Percentiles rank a stretch among this genome's conserved stretches.
These are phyloP conservation scores for Aureobasidium vineae DNA, from an alignment of 2,329 filamentous ascomycete species.

Conservation along the genomic window DNA sequence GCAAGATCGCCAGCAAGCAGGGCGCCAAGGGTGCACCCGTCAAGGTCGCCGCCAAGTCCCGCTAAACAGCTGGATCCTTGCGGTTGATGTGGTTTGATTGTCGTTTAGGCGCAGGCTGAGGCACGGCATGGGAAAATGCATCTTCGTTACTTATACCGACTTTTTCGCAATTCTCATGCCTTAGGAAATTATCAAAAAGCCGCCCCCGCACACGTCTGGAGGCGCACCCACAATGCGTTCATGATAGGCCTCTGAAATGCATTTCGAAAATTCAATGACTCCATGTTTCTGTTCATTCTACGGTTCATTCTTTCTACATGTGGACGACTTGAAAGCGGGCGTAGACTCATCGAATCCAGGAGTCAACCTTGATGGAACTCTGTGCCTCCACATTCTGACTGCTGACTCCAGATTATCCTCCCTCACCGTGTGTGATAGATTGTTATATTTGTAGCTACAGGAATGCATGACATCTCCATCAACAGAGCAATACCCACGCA, in stretches of 20 bases:
- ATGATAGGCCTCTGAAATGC: constrained; percentile 27
- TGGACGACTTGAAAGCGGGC: not conserved
- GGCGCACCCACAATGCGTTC: constrained; percentile 27
- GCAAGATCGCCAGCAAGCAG: constrained; percentile 92
- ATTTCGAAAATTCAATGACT: constrained; percentile 25
- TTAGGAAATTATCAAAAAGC: constrained; percentile 24
- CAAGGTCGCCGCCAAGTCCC: constrained; percentile 27
- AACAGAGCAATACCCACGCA: too few relatives aligned
- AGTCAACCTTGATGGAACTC: not conserved
- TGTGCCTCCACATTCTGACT: not conserved
- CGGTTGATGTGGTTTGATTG: constrained; percentile 27
- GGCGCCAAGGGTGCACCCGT: constrained; percentile 78
- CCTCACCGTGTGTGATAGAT: too few relatives aligned
- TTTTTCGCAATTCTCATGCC: constrained; percentile 25
- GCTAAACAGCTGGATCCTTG: constrained; percentile 18
- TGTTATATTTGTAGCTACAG: too few relatives aligned
- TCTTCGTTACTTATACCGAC: constrained; percentile 26
- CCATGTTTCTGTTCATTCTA: constrained; percentile 20
- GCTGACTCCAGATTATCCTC: not conserved
- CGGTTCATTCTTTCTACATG: not conserved
- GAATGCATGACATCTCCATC: too few relatives aligned
- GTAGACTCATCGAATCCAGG: not conserved
- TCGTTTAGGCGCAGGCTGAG: constrained; percentile 29
- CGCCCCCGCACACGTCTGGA: constrained; percentile 25
- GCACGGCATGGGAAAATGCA: constrained; percentile 27